Evolutionary conservation across 345 rosid genomes (phyloP).

Genomic region (Citrus hindsii): DNA sequence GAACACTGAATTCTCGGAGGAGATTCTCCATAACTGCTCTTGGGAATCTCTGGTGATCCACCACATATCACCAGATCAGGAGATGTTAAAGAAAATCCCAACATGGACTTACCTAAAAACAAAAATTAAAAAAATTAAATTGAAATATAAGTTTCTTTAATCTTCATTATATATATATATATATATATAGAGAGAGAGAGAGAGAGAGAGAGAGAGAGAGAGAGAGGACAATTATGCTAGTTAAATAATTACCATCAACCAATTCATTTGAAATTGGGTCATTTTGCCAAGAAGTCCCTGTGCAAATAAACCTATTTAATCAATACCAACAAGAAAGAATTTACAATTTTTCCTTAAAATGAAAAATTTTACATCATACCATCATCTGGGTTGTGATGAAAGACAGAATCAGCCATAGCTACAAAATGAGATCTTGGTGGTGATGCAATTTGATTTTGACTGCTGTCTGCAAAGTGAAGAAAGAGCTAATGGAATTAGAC

Average conservation of each 20-base stretch:
- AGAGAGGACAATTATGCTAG: background rate
- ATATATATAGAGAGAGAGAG: background rate
- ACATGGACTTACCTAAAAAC: slow-evolving; percentile 48
- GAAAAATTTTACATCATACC: slow-evolving; percentile 24
- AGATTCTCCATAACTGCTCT: slow-evolving; percentile 31
- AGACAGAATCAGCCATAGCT: slow-evolving; percentile 37
- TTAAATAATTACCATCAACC: slow-evolving; percentile 11
- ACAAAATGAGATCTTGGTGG: slow-evolving; percentile 12
- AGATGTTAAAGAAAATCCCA: slow-evolving; percentile 64
- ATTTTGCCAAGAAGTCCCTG: slow-evolving; percentile 14
- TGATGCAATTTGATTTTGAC: background rate
- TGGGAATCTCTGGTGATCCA: slow-evolving; percentile 64
- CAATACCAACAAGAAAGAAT: background rate
- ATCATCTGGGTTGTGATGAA: slow-evolving; percentile 14
- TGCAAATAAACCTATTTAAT: background rate
- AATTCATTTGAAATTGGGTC: slow-evolving; percentile 7
- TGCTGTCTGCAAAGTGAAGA: slow-evolving; percentile 21
- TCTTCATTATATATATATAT: too few relatives aligned
- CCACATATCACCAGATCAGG: slow-evolving; percentile 75
- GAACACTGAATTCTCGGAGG: slow-evolving; percentile 32
- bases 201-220: background rate
- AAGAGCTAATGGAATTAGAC: background rate
- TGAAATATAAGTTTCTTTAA: background rate
- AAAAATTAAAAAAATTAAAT: background rate
- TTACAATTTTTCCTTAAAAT: background rate